These are phyloP conservation scores for Lactifluus piperatus DNA, from an alignment of 768 basidiomycete genomes.

Conservation along the genomic window DNA sequence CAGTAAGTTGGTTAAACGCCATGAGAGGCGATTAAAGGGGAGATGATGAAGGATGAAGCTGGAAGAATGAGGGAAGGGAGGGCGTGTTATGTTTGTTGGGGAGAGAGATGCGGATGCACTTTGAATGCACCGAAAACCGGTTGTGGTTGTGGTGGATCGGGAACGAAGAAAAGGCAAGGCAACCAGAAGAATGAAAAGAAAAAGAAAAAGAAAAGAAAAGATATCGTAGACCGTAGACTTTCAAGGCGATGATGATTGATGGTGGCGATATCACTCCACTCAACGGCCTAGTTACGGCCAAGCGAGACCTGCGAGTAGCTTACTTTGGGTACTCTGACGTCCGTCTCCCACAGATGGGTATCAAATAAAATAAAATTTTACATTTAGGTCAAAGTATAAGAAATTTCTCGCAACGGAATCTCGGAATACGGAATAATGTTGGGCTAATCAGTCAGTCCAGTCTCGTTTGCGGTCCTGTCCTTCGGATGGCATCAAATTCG, in stretches of 20 bases:
- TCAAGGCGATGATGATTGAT: not conserved
- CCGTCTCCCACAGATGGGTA: too few relatives aligned
- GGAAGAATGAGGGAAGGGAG: not conserved
- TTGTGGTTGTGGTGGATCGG: not conserved
- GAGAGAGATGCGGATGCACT: not conserved
- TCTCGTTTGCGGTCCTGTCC: too few relatives aligned
- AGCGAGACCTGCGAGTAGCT: too few relatives aligned
- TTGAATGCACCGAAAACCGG: not conserved
- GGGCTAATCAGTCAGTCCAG: too few relatives aligned
- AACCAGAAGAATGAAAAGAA: not conserved
- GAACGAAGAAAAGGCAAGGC: not conserved
- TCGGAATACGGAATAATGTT: too few relatives aligned
- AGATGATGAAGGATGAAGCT: not conserved
- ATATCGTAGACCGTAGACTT: not conserved
- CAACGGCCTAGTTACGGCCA: too few relatives aligned
- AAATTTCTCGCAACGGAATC: too few relatives aligned
- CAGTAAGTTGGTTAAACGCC: constrained; percentile 42
- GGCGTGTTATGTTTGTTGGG: not conserved
- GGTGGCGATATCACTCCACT: not conserved
- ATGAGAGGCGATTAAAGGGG: constrained; percentile 23
- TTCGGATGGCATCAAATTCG: not conserved
- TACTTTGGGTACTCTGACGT: too few relatives aligned
- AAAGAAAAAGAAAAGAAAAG: not conserved
- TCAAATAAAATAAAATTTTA: too few relatives aligned
- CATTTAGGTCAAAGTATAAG: too few relatives aligned